Evolutionary conservation across 805 yeast genomes (phyloP), one percentile per base, ranked within the genome.

Genomic region (Torulaspora delbrueckii): DNA sequence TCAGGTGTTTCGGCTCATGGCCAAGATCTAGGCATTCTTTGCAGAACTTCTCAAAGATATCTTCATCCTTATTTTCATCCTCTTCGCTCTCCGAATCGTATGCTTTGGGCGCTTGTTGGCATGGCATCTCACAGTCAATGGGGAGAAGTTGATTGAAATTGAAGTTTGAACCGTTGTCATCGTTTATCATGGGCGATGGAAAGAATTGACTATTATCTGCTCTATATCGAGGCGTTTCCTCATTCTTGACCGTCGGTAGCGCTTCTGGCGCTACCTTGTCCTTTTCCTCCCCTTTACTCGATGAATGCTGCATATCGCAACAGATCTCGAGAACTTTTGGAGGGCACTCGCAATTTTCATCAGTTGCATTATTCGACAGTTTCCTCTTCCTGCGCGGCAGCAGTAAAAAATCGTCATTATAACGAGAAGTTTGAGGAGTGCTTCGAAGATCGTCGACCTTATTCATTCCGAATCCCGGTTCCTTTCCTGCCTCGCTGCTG

Each of bases 321-420:
- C 75, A 70, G 1, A 71, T 60, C 48, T 71, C 75, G 31, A 72
- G 55, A 13, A 71, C 55, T 47, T 65, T 67, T 0, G 75, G 74
- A 41, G 57, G 59, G 51, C 73, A 70, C 32, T 56, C 47, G 44
- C 65, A 54, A 27, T 47, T 63, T 18, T 37, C 46, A 27, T 28
- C 48, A 8, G 14, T 43, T 7, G 40, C 40, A 22, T 34, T 37
- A 12, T 36, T 39, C 12, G 41, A 38, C 5, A 38, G 30, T 27
- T 43, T 45, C 35, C 45, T 39, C 37, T 48, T 49, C 50, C 54
- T 33, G 49, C 56, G 9, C 50, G 57, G 57, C 58, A 60, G 18
- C 27, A 44, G 35, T 4, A 53, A 40, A 26, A 50, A 48, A 36
- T 60, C 61, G 34, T 48, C 53, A 19, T 37, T 46, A 25, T 42